Conservation (phyloP, 2,329 filamentous ascomycete species). For the Aspergillus sp. region DNA sequence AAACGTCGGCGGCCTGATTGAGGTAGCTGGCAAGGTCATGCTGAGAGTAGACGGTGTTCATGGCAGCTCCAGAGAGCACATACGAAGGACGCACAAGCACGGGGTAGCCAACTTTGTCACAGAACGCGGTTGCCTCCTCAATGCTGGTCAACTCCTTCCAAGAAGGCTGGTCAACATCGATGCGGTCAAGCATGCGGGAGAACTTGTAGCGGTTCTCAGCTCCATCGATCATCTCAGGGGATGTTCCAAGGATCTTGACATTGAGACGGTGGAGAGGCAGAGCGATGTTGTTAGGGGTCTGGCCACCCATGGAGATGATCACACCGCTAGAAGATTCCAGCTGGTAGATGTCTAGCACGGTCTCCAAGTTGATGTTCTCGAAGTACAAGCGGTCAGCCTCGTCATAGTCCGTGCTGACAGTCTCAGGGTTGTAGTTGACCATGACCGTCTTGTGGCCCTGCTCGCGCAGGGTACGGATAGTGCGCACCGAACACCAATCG, state of each 20-base stretch:
- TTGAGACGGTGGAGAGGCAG: slow-evolving; percentile 83
- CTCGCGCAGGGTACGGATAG: slow-evolving; percentile 83
- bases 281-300: slow-evolving; percentile 97
- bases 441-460: slow-evolving; percentile 91
- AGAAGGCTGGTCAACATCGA: slow-evolving; percentile 90
- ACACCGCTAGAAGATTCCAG: slow-evolving; percentile 80
- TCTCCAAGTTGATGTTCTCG: slow-evolving; percentile 90
- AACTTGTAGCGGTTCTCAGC: slow-evolving; percentile 99
- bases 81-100: slow-evolving; percentile 95
- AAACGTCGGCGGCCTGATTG: slow-evolving; percentile 87
- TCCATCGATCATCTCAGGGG: slow-evolving; percentile 97
- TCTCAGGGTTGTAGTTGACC: slow-evolving; percentile 93
- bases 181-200: slow-evolving; percentile 93
- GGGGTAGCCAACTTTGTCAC: slow-evolving; percentile 83
- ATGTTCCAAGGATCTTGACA: slow-evolving; percentile 90
- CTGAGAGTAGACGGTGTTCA: slow-evolving; percentile 99
- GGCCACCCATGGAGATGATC: slow-evolving; percentile 92
- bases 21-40: slow-evolving; percentile 87
- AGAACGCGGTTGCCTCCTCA: slow-evolving; percentile 84
- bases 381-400: slow-evolving; percentile 95
- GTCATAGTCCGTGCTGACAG: slow-evolving; percentile 85
- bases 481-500: slow-evolving; percentile 96
- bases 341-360: slow-evolving; percentile 88
- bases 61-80: slow-evolving; percentile 92
- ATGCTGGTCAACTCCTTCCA: slow-evolving; percentile 98